phyloP scores from a whole-genome alignment of 129 eudicot genomes.

The Arctium minus region DNA sequence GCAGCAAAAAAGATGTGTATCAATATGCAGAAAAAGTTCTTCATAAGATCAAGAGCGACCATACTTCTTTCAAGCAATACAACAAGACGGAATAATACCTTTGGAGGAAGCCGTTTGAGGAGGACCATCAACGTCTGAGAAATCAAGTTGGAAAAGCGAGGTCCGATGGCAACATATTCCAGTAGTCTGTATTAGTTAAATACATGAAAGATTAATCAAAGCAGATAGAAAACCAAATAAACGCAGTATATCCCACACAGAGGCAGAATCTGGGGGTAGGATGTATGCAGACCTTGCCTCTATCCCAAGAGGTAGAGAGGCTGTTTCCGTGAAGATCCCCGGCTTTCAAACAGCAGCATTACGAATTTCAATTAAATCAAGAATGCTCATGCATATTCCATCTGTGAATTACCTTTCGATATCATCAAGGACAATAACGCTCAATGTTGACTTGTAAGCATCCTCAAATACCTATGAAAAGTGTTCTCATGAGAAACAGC shows the following conservation, averaged over 20 bases:
- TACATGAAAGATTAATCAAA: neutral
- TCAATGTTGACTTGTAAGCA: constrained; percentile 91
- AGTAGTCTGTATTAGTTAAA: constrained; percentile 52
- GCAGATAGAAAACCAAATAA: neutral
- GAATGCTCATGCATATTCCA: neutral
- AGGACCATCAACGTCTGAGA: constrained; percentile 97
- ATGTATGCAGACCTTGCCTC: no score
- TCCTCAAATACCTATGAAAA: constrained; percentile 81
- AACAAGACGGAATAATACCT: constrained; percentile 38
- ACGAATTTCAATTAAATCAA: neutral
- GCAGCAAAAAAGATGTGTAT: neutral
- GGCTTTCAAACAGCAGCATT: neutral
- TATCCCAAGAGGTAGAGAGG: neutral
- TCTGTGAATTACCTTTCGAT: constrained; percentile 72
- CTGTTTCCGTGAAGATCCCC: neutral
- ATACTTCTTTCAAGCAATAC: neutral
- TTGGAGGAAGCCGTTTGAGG: constrained; percentile 93
- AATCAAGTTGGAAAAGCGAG: constrained; percentile 94
- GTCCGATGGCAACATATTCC: constrained; percentile 96
- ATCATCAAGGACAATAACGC: constrained; percentile 86
- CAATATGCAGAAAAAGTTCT: neutral
- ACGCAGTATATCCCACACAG: neutral
- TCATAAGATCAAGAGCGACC: neutral
- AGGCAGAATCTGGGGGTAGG: neutral
- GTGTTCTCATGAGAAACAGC: constrained; percentile 19